Conservation (phyloP, 2,329 filamentous ascomycete genomes). For the Didymellaceae sp. region DNA sequence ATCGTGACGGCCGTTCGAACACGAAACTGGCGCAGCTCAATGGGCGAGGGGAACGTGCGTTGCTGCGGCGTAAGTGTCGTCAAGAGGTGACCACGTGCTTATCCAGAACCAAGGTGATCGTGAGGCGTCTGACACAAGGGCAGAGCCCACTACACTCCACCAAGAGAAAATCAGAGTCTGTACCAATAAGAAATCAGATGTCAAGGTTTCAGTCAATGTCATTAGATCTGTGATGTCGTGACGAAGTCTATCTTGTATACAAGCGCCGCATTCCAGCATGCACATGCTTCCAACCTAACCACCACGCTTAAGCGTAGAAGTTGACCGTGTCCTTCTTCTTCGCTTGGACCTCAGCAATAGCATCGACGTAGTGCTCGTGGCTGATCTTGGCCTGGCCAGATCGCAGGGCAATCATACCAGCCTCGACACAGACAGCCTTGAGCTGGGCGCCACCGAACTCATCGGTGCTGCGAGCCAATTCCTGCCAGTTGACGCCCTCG, state of each 20-base stretch:
- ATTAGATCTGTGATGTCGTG: constrained; percentile 19
- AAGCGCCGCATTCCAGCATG: constrained; percentile 30
- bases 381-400: constrained; percentile 95
- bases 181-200: no score
- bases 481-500: constrained; percentile 90
- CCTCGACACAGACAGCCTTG: constrained; percentile 98
- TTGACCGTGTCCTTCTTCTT: constrained; percentile 85
- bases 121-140: no score
- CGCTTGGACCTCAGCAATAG: constrained; percentile 87
- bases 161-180: no score
- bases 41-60: no score
- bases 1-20: no score
- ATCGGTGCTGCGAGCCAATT: constrained; percentile 94
- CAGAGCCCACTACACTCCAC: no score
- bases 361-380: constrained; percentile 98
- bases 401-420: constrained; percentile 96
- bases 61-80: no score
- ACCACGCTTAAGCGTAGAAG: constrained; percentile 46
- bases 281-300: constrained; percentile 30
- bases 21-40: no score
- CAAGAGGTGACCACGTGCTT: no score
- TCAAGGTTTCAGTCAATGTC: constrained; percentile 3
- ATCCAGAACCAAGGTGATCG: no score
- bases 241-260: constrained; percentile 44
- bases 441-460: constrained; percentile 98